Evolutionary conservation across 257 asterid species (phyloP).

Genomic region (Lavandula angustifolia): DNA sequence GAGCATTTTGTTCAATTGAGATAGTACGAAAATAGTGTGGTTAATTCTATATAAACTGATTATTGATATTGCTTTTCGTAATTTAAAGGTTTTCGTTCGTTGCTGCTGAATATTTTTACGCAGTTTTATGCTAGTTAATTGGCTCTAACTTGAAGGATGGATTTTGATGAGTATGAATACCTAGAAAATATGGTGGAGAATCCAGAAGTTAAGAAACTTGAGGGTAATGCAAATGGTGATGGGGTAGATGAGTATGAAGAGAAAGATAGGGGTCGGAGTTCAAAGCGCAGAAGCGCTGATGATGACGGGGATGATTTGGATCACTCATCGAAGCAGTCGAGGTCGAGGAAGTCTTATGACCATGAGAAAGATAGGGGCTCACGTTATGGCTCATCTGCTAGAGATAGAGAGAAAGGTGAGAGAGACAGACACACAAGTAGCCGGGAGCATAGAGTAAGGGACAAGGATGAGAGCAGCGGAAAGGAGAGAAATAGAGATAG

Average conservation of each 20-base stretch:
- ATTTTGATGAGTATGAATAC: slow-evolving; percentile 61
- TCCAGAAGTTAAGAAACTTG: slow-evolving; percentile 41
- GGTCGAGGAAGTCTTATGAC: slow-evolving; percentile 44
- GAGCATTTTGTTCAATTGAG: background rate
- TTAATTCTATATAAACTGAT: background rate
- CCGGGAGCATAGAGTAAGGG: slow-evolving; percentile 41
- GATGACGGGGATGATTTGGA: slow-evolving; percentile 44
- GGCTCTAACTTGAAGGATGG: slow-evolving; percentile 37
- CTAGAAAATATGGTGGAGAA: slow-evolving; percentile 54
- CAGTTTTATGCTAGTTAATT: slow-evolving; percentile 19
- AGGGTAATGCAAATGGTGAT: slow-evolving; percentile 46
- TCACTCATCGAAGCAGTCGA: slow-evolving; percentile 39
- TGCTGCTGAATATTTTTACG: slow-evolving; percentile 15
- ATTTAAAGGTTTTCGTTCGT: slow-evolving; percentile 18
- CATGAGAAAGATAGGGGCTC: slow-evolving; percentile 47
- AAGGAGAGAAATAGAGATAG: slow-evolving; percentile 43
- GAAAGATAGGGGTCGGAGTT: slow-evolving; percentile 42
- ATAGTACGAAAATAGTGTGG: background rate
- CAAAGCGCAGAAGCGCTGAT: slow-evolving; percentile 45
- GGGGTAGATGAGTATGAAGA: slow-evolving; percentile 36
- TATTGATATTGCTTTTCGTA: slow-evolving; percentile 6
- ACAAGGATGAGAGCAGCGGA: slow-evolving; percentile 41
- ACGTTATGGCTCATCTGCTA: slow-evolving; percentile 40
- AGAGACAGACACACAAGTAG: slow-evolving; percentile 36
- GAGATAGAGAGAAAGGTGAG: slow-evolving; percentile 51